Evolutionary conservation across 2,329 filamentous ascomycete species (phyloP).

Genomic region (Aspergillus neoniger): DNA sequence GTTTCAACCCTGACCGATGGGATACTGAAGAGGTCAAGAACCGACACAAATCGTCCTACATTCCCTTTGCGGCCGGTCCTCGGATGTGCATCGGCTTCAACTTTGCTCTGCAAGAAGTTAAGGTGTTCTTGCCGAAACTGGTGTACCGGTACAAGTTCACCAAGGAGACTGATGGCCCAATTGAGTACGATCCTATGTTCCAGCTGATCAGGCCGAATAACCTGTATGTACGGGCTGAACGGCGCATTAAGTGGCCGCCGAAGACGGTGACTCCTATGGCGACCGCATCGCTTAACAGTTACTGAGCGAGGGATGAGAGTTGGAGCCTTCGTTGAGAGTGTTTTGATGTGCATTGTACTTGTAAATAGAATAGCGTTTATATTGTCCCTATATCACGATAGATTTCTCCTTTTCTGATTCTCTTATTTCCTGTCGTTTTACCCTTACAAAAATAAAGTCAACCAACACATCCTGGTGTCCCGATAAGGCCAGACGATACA

Average conservation of each 20-base stretch:
- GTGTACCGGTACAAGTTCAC: conserved; percentile 61
- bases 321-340: neutral
- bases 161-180: conserved; percentile 51
- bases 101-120: conserved; percentile 63
- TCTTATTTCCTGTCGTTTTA: too few species aligned
- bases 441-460: too few species aligned
- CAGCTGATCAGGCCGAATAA: conserved; percentile 34
- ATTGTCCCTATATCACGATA: neutral
- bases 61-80: conserved; percentile 60
- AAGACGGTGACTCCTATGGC: neutral
- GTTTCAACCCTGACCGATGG: conserved; percentile 64
- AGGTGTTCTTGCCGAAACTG: conserved; percentile 58
- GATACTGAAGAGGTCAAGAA: conserved; percentile 56
- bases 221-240: conserved; percentile 22
- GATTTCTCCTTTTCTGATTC: neutral
- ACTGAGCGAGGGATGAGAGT: neutral
- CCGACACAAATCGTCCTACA: conserved; percentile 54
- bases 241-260: conserved; percentile 28
- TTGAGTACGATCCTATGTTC: conserved; percentile 44
- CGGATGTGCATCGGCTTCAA: conserved; percentile 66
- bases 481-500: too few species aligned
- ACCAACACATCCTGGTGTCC: too few species aligned
- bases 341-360: neutral
- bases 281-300: neutral
- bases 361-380: neutral